Base-by-base conservation (phyloP, 768 basidiomycete genomes). In the Xanthoconium purpureum region DNA sequence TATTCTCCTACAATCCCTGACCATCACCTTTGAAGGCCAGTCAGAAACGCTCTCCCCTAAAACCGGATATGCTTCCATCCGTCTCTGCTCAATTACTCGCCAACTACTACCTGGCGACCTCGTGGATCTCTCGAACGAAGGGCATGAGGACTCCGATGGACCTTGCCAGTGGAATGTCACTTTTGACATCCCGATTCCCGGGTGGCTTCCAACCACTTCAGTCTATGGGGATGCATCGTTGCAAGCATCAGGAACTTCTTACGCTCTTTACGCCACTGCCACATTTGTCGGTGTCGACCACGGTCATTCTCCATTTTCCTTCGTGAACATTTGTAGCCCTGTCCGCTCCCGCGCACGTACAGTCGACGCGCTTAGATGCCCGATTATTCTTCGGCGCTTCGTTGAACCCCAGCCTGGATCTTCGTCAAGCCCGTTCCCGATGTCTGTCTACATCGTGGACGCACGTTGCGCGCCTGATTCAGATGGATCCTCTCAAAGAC, bases 131-230 rank as follows among this genome's bases (percentile, higher is more conserved):
- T 80, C 74, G 52, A 85, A 87, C 68, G 84, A 85, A 58, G 85
- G 80, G 15, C 77, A 79, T 45, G 85, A 89, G 64, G 80, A 85
- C 38, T 71, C 74, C 24, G 76, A 72, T 48, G 73, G 74, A 54
- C 81, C 81, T 50, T 85, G 81, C 62, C 71, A 71, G 35, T 92
- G 92, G 87, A 84, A 88, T 61, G 75, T 93, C 53, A 76, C 85
- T 17, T 96, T 95, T 69, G 86, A 93, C 69, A 73, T 97, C 5
- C 79, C 83, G 15, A 74, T 95, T n/a, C 93, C 94, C 6, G 94
- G 93, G 17, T 96, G 94, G 94, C 78, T 97, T 3, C 94, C 94
- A 9, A 77, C 79, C 2, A 78, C 83, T 15, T 75, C 82, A 28
- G 63, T 50, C 4, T 79, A 83, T 55, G 83, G 84, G 28, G 68